These are phyloP conservation scores for Bruguiera parviflora DNA, from an alignment of 345 rosid species.

Conservation along the genomic window DNA sequence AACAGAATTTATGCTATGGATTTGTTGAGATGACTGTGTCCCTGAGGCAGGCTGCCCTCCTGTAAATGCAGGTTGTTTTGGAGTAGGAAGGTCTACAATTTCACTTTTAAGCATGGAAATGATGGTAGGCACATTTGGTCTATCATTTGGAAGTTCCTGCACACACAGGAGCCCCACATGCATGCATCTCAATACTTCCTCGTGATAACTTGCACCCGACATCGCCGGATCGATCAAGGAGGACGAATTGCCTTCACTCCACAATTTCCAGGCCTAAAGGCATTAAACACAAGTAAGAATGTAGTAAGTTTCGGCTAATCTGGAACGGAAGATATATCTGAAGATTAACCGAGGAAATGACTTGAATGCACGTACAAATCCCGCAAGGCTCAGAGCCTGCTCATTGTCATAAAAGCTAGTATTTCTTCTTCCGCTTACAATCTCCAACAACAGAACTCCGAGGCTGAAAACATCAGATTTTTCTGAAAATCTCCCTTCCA, in stretches of 20 bases:
- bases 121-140: conserved; percentile 7
- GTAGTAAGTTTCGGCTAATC: neutral
- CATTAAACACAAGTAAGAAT: neutral
- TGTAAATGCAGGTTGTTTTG: conserved; percentile 14
- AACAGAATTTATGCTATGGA: neutral
- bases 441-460: conserved; percentile 17
- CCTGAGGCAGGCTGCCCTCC: neutral
- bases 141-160: conserved; percentile 12
- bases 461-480: conserved; percentile 22
- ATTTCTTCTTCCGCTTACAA: conserved; percentile 14
- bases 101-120: conserved; percentile 12
- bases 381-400: conserved; percentile 7
- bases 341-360: neutral
- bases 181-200: conserved; percentile 11
- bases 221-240: conserved; percentile 4
- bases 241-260: conserved; percentile 3
- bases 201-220: neutral
- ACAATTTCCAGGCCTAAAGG: conserved; percentile 16
- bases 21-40: neutral
- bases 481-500: conserved; percentile 21
- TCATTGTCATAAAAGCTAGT: conserved; percentile 5
- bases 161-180: conserved; percentile 11
- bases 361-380: conserved; percentile 1
- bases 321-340: neutral
- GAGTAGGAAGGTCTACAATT: conserved; percentile 11